Base-by-base conservation (phyloP, 164 flowering plant genomes). In the Stephania japonica region DNA sequence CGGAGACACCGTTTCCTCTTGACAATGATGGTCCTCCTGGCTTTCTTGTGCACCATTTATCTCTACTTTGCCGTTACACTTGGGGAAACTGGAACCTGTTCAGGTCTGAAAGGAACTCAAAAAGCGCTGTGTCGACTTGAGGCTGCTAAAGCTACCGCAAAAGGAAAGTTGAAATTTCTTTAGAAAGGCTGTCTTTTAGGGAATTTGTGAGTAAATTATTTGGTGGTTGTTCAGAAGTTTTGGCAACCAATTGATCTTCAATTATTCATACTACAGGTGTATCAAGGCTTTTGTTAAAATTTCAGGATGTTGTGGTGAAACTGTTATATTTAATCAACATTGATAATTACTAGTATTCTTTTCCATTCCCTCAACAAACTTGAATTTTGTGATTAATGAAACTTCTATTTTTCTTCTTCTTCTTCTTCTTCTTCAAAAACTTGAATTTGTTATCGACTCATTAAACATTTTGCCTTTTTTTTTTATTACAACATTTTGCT, bases 41-140 rank as follows among this genome's bases (percentile, higher is more conserved):
- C 79, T 72, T 73, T 87, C 78, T 82, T 91, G 9, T 91, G 97
- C 84, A 83, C 88, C 4, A 42, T 91, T 38, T 91, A 91, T 75
- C 91, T 91, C 59, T 90, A 91, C 78, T 90, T 91, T 75, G 97
- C 94, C 2, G 81, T 91, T 77, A 91, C 93, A 25, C 76, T 91
- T 66, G 94, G 91, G 11, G 75, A 77, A 43, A 11, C 77, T 42
- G n/a, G 74, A 5, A 75, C 87, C 6, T 91, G 97, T 59, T 83
- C 85, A 6, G 90, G 84, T 0, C 73, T 91, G 80, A 68, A 75
- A 2, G 93, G 88, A 42, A 65, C 79, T 4, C 76, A 86, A 59
- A 85, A 80, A 70, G 89, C 84, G 0, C 59, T 77, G 69, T 91
- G 97, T 78, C 86, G 76, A 19, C 65, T 84, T 70, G 77, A 80